Percentiles rank a stretch among this genome's conserved stretches.
These are phyloP conservation scores for Hansenula sp. DNA, from an alignment of 1,139 yeast genomes.

Conservation along the genomic window DNA sequence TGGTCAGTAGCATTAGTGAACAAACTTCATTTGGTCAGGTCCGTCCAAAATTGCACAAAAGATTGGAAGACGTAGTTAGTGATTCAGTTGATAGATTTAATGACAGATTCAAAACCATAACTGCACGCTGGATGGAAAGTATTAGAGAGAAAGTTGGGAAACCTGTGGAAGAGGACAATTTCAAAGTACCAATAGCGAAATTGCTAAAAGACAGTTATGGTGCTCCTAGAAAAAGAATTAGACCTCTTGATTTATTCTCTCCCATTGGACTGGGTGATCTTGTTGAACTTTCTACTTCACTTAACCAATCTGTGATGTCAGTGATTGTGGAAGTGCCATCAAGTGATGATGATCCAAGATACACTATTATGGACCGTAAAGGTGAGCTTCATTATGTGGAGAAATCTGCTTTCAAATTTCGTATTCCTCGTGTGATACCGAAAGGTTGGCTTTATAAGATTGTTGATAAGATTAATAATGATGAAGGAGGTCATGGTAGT, in stretches of 20 bases:
- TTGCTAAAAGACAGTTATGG: slow-evolving; percentile 10
- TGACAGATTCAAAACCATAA: slow-evolving; percentile 23
- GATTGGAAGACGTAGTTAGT: no score
- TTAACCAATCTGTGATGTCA: slow-evolving; percentile 32
- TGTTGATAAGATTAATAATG: slow-evolving; percentile 25
- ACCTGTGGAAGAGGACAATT: background rate
- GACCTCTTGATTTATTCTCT: slow-evolving; percentile 10
- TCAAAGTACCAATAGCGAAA: background rate
- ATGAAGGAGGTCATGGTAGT: slow-evolving; percentile 25
- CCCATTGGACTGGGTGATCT: slow-evolving; percentile 41
- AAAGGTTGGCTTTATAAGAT: slow-evolving; percentile 26
- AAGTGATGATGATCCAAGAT: slow-evolving; percentile 39
- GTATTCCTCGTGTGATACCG: slow-evolving; percentile 55
- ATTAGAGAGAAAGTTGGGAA: background rate
- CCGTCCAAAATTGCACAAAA: no score
- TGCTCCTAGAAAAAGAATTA: slow-evolving; percentile 6
- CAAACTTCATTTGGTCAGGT: no score
- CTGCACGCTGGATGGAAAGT: slow-evolving; percentile 19
- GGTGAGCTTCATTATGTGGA: slow-evolving; percentile 53
- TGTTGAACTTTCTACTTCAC: slow-evolving; percentile 32
- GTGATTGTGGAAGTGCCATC: slow-evolving; percentile 41
- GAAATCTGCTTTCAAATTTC: slow-evolving; percentile 38
- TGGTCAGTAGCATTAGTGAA: no score
- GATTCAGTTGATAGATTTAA: no score
- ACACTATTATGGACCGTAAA: slow-evolving; percentile 48